Conservation (phyloP, 257 asterid genomes). For the Nemophila menziesii region DNA sequence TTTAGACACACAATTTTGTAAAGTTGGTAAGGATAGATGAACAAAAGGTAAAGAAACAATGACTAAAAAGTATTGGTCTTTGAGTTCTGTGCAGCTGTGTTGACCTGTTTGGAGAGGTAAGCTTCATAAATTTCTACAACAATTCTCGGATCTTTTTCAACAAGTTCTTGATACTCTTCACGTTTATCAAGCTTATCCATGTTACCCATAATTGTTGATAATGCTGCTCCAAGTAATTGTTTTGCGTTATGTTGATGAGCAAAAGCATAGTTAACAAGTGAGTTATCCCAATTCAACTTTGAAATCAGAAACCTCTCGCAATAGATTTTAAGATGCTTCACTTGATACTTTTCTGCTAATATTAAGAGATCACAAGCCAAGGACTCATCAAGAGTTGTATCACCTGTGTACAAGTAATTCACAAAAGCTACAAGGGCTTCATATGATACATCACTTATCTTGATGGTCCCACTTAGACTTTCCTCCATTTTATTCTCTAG, state of each 20-base stretch:
- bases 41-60: too few relatives aligned
- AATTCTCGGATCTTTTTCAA: conserved; percentile 74
- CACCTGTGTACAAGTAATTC: conserved; percentile 67
- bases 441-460: conserved; percentile 63
- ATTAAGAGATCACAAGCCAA: conserved; percentile 73
- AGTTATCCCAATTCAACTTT: conserved; percentile 55
- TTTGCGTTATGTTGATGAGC: conserved; percentile 68
- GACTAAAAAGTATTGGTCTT: too few relatives aligned
- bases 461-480: conserved; percentile 71
- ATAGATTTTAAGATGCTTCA: conserved; percentile 63
- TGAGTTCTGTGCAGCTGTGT: conserved; percentile 62
- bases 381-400: conserved; percentile 62
- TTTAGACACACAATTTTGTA: too few relatives aligned
- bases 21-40: too few relatives aligned
- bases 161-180: conserved; percentile 63
- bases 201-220: conserved; percentile 55
- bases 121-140: conserved; percentile 72
- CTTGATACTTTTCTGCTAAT: conserved; percentile 77
- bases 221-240: conserved; percentile 53
- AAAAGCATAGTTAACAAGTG: conserved; percentile 64
- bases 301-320: conserved; percentile 72
- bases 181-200: conserved; percentile 62
- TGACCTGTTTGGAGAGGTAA: conserved; percentile 64
- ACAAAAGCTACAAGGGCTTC: conserved; percentile 65
- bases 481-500: conserved; percentile 78